phyloP scores from a whole-genome alignment of 805 yeast genomes.

The Wickerhamiella azyma region DNA sequence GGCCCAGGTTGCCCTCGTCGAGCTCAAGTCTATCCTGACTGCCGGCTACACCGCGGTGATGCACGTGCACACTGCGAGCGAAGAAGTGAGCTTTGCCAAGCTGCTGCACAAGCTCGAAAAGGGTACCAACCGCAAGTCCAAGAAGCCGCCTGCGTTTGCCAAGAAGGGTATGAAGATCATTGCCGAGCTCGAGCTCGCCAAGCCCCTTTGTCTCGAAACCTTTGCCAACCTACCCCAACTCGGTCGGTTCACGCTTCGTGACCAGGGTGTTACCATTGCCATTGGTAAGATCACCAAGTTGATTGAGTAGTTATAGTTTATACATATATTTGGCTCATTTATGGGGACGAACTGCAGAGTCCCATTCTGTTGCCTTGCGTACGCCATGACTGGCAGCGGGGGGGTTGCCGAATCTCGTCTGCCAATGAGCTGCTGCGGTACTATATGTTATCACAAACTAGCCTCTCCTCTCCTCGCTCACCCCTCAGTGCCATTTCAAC shows the following conservation, averaged over 20 bases:
- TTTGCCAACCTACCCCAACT: conserved; percentile 86
- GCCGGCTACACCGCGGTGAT: conserved; percentile 95
- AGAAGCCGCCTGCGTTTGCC: conserved; percentile 96
- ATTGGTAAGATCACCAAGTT: conserved; percentile 94
- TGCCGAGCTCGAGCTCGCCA: conserved; percentile 73
- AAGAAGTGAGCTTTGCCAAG: conserved; percentile 73
- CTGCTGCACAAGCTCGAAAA: conserved; percentile 87
- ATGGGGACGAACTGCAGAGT: too few species aligned
- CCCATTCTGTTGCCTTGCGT: too few species aligned
- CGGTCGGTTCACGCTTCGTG: conserved; percentile 97
- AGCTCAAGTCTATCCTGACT: conserved; percentile 84
- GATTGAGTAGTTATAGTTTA: conserved; percentile 25
- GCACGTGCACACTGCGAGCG: conserved; percentile 98
- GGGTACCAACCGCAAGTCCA: conserved; percentile 92
- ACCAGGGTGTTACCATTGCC: conserved; percentile 96
- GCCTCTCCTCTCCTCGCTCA: too few species aligned
- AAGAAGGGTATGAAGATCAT: conserved; percentile 98
- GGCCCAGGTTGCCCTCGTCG: conserved; percentile 95
- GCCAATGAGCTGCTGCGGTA: too few species aligned
- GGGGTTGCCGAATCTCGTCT: too few species aligned
- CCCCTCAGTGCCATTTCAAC: too few species aligned
- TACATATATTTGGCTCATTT: background rate
- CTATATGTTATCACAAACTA: too few species aligned
- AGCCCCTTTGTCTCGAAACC: conserved; percentile 87
- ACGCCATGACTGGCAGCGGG: too few species aligned